These are phyloP conservation scores for Lasiosphaeris hirsuta DNA, from an alignment of 495 filamentous ascomycete species.

Conservation along the genomic window DNA sequence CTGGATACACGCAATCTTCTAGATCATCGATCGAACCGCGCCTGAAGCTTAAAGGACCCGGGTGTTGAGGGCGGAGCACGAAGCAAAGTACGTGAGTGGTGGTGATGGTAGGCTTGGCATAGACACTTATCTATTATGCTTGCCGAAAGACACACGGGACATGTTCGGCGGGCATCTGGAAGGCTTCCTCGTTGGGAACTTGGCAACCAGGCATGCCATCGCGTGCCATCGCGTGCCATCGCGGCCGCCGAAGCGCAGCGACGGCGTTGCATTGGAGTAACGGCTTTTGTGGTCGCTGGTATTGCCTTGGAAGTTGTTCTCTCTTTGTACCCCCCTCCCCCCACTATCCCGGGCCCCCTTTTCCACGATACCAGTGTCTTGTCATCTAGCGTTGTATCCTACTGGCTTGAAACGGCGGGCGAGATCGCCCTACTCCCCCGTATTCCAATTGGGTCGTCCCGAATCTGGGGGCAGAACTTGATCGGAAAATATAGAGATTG, in stretches of 20 bases:
- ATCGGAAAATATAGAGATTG: constrained; percentile 31
- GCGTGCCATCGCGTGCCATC: constrained; percentile 1
- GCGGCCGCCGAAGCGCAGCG: neutral
- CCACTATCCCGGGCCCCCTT: no score
- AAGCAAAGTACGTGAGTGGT: neutral
- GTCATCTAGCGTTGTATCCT: neutral
- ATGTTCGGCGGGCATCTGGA: constrained; percentile 27
- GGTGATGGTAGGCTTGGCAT: constrained; percentile 11
- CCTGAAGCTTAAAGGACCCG: constrained; percentile 11
- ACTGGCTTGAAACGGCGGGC: constrained; percentile 7
- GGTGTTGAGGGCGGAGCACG: neutral
- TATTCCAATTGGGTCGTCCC: neutral
- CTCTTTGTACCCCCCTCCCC: no score
- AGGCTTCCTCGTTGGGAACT: constrained; percentile 27
- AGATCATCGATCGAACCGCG: constrained; percentile 1
- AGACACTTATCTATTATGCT: constrained; percentile 5
- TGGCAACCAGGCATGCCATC: constrained; percentile 5
- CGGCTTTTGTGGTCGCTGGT: no score
- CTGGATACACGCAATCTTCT: constrained; percentile 1
- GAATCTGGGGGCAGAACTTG: constrained; percentile 3
- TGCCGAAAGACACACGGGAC: constrained; percentile 2
- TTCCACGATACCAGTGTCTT: neutral
- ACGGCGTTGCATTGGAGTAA: neutral
- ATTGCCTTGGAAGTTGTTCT: no score
- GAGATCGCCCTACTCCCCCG: constrained; percentile 1